Percentiles rank a stretch among this genome's conserved stretches.
phyloP scores from a whole-genome alignment of 352 stramenopile species.

The Globisporangium carolinianum region DNA sequence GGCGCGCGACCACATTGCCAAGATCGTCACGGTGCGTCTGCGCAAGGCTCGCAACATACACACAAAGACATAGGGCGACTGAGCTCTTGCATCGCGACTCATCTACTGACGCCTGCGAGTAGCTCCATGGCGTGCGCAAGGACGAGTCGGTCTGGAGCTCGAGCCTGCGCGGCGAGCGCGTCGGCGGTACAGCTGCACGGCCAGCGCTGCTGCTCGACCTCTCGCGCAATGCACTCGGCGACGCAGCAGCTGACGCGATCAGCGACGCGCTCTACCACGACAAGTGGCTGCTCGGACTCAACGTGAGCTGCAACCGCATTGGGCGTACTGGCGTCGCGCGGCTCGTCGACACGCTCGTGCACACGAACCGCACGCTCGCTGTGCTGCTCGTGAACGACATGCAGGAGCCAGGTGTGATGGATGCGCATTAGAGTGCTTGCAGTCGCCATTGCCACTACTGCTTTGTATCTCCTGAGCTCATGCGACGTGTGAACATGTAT shows the following conservation, averaged over 20 bases:
- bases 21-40: constrained; percentile 42
- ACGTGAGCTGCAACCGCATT: constrained; percentile 36
- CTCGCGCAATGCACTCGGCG: constrained; percentile 36
- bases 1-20: constrained; percentile 37
- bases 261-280: constrained; percentile 51
- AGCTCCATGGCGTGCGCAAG: constrained; percentile 47
- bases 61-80: no score
- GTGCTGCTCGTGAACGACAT: constrained; percentile 28
- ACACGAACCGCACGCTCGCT: constrained; percentile 41
- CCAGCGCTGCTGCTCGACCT: constrained; percentile 38
- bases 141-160: constrained; percentile 54
- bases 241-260: constrained; percentile 28
- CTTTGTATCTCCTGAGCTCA: no score
- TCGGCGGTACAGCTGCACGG: neutral
- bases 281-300: constrained; percentile 57
- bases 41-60: no score
- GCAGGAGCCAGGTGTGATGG: constrained; percentile 19
- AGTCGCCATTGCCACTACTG: no score
- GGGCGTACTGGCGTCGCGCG: constrained; percentile 19
- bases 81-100: no score
- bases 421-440: neutral
- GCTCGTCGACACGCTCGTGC: constrained; percentile 29
- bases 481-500: no score
- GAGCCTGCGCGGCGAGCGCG: constrained; percentile 30
- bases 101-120: neutral